Evolutionary conservation across 768 basidiomycete genomes (phyloP).

Genomic region (Hericium coralloides): DNA sequence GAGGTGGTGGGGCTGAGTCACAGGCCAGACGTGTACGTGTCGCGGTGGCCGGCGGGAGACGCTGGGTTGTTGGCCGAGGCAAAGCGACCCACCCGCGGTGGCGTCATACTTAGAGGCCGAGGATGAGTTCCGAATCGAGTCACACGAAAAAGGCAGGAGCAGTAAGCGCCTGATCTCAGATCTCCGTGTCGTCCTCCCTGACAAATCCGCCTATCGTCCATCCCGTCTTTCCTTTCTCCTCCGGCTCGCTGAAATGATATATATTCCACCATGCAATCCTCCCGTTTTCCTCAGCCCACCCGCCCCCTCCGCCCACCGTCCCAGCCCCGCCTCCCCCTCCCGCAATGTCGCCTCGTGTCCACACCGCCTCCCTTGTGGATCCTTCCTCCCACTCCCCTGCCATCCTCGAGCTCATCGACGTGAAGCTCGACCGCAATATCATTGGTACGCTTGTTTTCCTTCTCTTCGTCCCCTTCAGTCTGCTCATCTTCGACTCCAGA

Average conservation of each 20-base stretch:
- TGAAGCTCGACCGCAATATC: slow-evolving; percentile 51
- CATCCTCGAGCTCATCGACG: slow-evolving; percentile 58
- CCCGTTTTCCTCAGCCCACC: slow-evolving; percentile 7
- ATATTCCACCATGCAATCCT: slow-evolving; percentile 13
- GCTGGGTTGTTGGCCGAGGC: background rate
- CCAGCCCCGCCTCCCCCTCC: slow-evolving; percentile 3
- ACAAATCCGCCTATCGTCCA: slow-evolving; percentile 5
- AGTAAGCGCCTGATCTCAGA: slow-evolving; percentile 5
- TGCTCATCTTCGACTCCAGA: slow-evolving; percentile 32
- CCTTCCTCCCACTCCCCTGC: slow-evolving; percentile 53
- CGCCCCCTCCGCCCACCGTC: slow-evolving; percentile 6
- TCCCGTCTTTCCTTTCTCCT: slow-evolving; percentile 16
- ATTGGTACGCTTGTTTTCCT: slow-evolving; percentile 43
- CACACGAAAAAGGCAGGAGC: no score
- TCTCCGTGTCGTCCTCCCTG: slow-evolving; percentile 2
- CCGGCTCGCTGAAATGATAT: slow-evolving; percentile 23
- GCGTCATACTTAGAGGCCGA: background rate
- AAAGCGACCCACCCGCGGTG: no score
- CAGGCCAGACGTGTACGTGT: background rate
- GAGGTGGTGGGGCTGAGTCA: background rate
- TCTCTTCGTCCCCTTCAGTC: background rate
- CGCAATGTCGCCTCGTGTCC: slow-evolving; percentile 26
- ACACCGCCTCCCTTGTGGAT: slow-evolving; percentile 51
- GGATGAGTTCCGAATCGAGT: background rate
- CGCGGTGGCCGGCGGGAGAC: background rate